Percentiles rank a stretch among this genome's conserved stretches.
Evolutionary conservation across 148 eudicot genomes (phyloP).

Genomic region (Heliosperma pusillum): DNA sequence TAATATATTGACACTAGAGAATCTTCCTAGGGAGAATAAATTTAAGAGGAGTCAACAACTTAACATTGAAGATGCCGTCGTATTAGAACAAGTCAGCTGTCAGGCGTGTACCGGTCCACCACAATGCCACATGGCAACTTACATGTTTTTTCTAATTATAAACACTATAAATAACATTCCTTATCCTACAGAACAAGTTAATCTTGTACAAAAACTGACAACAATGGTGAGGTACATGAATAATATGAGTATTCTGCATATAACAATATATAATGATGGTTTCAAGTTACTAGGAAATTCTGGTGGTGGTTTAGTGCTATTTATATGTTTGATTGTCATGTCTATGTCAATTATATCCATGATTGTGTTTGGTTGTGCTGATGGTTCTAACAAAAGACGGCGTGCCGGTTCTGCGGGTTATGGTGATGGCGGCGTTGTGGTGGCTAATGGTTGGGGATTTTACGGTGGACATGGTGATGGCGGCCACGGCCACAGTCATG

Average conservation of each 20-base stretch:
- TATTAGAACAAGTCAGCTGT: slow-evolving; percentile 4
- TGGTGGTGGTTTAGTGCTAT: slow-evolving; percentile 1
- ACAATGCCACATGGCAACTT: neutral
- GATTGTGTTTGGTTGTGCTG: slow-evolving; percentile 18
- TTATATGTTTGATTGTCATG: slow-evolving; percentile 16
- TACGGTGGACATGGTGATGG: no score
- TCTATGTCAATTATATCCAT: slow-evolving; percentile 13
- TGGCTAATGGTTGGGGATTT: no score
- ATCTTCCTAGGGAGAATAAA: no score
- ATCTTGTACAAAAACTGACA: neutral
- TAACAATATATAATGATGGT: neutral
- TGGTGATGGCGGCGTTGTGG: neutral
- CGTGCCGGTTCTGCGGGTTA: neutral
- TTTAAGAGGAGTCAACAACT: neutral
- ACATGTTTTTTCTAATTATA: neutral
- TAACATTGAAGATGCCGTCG: neutral
- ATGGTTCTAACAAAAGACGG: neutral
- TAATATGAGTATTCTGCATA: neutral
- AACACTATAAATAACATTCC: slow-evolving; percentile 4
- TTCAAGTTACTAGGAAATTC: neutral
- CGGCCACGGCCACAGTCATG: neutral
- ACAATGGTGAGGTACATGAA: slow-evolving; percentile 1
- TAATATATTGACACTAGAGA: no score
- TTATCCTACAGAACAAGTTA: neutral
- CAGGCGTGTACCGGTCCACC: neutral